Evolutionary conservation across 208 protist species (phyloP), one percentile per base, ranked within the genome.

Genomic region (Leishmania martiniquensis): DNA sequence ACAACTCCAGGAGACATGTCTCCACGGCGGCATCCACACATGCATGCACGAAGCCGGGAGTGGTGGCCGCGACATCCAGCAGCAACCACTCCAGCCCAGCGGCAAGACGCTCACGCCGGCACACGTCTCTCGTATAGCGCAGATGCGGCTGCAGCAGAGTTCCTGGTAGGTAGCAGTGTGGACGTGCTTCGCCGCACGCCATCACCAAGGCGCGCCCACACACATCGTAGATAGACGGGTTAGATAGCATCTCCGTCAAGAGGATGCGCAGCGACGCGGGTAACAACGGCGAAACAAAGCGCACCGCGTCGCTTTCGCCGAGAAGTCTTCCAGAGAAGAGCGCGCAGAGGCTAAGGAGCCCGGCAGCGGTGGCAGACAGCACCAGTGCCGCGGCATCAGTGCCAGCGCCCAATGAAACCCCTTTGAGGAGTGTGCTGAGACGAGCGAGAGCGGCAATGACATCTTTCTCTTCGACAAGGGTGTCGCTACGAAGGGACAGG

Each of bases 401-500:
- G 9, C 85, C 86, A 1, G 85, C 86, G 15, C 90, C 93, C 15
- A 88, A 80, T 4, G 83, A 74, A 3, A 83, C 82, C 1, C 93
- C 90, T 37, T 90, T 80, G 1, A 84, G 70, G 42, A 96, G 44
- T 0, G 85, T 81, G 32, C 37, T 49, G 7, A 95, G 78, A 55
- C 93, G 87, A 45, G 76, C 68, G 44, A 95, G 73, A 13, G 88
- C 78, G 0, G 74, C 60, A 17, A 89, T 60, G 2, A 85, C 79
- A 2, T 88, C 75, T n/a, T 44, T 57, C 54, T 62, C 45, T 0
- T 0, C 32, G 32, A 68, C 62, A 20, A 59, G 32, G n/a, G 65
- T 75, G 37, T 74, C 72, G 34, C 60, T 2, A 37, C 89, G 88
- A n/a, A 97, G 74, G 4, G 90, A 84, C 1, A 97, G 85, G 25